phyloP scores from a whole-genome alignment of 2,329 filamentous ascomycete species.

The Colletotrichum euphorbiae region DNA sequence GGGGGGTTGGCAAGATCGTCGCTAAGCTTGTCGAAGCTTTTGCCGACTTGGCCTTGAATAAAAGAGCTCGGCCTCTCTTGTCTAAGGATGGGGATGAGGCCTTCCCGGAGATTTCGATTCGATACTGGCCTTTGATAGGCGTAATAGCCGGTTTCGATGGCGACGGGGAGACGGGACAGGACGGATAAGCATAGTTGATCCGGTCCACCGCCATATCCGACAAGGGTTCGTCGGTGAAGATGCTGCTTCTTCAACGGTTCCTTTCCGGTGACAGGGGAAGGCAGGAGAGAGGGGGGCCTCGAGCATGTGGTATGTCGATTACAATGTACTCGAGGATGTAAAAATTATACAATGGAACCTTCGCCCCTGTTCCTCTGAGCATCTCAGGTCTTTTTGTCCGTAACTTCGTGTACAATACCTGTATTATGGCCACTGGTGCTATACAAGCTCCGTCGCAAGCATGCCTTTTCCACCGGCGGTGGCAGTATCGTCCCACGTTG shows the following conservation, averaged over 20 bases:
- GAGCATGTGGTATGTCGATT: constrained; percentile 11
- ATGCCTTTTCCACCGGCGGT: too few species aligned
- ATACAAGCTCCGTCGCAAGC: too few species aligned
- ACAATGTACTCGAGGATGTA: background rate
- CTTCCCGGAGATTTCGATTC: constrained; percentile 13
- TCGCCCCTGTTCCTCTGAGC: background rate
- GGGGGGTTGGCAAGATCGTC: constrained; percentile 15
- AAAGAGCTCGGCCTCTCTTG: background rate
- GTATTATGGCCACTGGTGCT: background rate
- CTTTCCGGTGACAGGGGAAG: background rate
- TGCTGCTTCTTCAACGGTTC: background rate
- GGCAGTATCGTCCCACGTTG: too few species aligned
- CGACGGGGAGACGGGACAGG: too few species aligned
- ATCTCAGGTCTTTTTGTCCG: background rate
- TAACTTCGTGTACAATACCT: background rate
- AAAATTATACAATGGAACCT: background rate
- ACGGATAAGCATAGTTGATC: too few species aligned
- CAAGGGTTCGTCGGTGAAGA: too few species aligned
- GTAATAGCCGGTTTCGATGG: too few species aligned
- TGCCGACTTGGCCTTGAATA: constrained; percentile 8
- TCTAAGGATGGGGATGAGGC: background rate
- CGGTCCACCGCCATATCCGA: too few species aligned
- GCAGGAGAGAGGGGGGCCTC: background rate
- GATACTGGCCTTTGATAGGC: too few species aligned
- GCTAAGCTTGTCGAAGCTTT: constrained; percentile 17